Conservation (phyloP, 2,329 filamentous ascomycete species). For the Alternaria infectoria region DNA sequence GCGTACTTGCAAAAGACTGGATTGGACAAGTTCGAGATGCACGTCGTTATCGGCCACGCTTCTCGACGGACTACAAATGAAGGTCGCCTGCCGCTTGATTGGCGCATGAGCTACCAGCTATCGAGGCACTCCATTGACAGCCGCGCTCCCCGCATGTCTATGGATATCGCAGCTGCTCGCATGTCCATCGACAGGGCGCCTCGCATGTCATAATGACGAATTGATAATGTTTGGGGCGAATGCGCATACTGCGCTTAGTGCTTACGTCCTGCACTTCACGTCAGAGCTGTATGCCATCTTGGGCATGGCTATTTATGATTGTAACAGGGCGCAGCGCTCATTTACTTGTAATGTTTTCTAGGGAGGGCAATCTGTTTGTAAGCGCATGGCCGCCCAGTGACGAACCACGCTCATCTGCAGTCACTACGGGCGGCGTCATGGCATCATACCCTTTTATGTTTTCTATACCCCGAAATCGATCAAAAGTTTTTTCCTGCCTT, state of each 20-base stretch:
- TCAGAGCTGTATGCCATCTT: not conserved
- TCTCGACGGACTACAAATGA: slow-evolving; percentile 15
- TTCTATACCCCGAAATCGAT: not conserved
- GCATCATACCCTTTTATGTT: not conserved
- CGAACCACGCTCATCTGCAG: not conserved
- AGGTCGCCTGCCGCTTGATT: slow-evolving; percentile 17
- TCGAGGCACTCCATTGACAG: slow-evolving; percentile 9
- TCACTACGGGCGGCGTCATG: not conserved
- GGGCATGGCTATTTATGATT: not conserved
- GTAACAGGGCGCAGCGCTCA: not conserved
- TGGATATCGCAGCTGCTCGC: slow-evolving; percentile 12
- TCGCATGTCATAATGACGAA: slow-evolving; percentile 4
- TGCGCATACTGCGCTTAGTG: not conserved
- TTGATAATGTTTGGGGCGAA: slow-evolving; percentile 3
- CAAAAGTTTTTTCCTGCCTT: not conserved
- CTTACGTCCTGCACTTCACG: not conserved
- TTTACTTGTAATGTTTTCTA: slow-evolving; percentile 7
- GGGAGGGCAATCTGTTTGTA: not conserved
- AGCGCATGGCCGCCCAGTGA: not conserved
- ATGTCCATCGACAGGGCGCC: slow-evolving; percentile 12
- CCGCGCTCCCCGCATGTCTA: slow-evolving; percentile 10
- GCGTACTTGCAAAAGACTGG: slow-evolving; percentile 12
- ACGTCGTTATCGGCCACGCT: slow-evolving; percentile 19
- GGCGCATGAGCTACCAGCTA: slow-evolving; percentile 17
- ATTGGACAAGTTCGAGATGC: slow-evolving; percentile 14